Conservation (phyloP, 164 flowering plant genomes). For the Litsea cubeba region DNA sequence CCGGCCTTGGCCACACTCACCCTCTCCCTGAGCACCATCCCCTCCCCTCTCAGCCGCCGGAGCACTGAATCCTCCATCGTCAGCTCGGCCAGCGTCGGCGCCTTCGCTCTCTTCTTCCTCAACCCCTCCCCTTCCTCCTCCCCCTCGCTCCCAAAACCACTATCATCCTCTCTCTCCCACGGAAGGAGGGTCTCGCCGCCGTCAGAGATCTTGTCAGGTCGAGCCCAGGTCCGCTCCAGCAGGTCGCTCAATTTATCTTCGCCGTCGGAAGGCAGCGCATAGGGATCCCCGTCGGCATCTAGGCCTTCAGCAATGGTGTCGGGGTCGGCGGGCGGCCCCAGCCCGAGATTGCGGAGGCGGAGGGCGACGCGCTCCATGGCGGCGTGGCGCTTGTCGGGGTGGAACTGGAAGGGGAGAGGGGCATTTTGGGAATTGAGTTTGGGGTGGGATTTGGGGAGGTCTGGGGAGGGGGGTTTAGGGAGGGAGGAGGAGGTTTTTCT, state of each 20-base stretch:
- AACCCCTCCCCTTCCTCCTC: constrained; percentile 23
- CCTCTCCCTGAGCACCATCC: constrained; percentile 77
- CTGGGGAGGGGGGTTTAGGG: constrained; percentile 29
- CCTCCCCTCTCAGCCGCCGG: constrained; percentile 73
- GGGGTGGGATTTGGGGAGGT: constrained; percentile 11
- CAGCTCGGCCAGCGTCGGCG: constrained; percentile 84
- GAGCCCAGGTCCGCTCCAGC: constrained; percentile 74
- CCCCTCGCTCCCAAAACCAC: constrained; percentile 23
- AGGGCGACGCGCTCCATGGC: constrained; percentile 80
- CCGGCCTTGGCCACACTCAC: constrained; percentile 89
- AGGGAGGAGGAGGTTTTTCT: constrained; percentile 13
- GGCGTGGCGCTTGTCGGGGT: constrained; percentile 29
- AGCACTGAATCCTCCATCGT: constrained; percentile 77
- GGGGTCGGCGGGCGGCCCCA: constrained; percentile 20
- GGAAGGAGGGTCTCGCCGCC: constrained; percentile 46
- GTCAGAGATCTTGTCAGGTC: constrained; percentile 56
- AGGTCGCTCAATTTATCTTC: constrained; percentile 79
- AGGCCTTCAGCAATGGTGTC: too few species aligned
- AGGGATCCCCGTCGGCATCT: constrained; percentile 45
- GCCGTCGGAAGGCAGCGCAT: constrained; percentile 25
- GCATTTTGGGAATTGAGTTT: constrained; percentile 3
- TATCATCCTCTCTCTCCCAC: constrained; percentile 54
- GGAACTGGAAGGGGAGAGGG: constrained; percentile 17
- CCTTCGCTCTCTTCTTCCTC: constrained; percentile 46
- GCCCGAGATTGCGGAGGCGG: constrained; percentile 65